These are phyloP conservation scores for Omphalea diandra DNA, from an alignment of 441 rosid genomes.

Conservation along the genomic window DNA sequence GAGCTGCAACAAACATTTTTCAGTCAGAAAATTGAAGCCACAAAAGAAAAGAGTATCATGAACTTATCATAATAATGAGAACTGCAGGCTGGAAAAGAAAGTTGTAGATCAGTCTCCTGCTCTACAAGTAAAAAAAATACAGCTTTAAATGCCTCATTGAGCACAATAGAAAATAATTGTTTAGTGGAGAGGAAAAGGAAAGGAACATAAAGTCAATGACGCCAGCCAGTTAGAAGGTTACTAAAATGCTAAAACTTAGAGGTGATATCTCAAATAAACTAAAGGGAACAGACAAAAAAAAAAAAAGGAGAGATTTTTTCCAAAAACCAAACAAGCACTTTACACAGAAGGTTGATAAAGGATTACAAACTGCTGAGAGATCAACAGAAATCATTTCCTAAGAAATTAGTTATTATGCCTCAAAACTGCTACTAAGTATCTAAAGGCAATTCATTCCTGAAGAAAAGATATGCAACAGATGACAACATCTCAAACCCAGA, in stretches of 20 bases:
- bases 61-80: background rate
- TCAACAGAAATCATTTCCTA: background rate
- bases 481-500: background rate
- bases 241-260: background rate
- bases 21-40: conserved; percentile 20
- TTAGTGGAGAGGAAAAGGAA: no score
- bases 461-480: background rate
- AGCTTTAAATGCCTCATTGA: background rate
- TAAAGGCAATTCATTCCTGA: background rate
- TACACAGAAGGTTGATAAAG: no score
- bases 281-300: no score
- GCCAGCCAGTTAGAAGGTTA: no score
- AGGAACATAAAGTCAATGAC: background rate
- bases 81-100: background rate
- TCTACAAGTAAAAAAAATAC: background rate
- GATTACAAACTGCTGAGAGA: no score
- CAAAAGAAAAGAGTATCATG: background rate
- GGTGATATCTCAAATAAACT: background rate
- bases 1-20: conserved; percentile 44
- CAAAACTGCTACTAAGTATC: background rate
- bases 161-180: background rate
- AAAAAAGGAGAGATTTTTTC: no score
- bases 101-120: background rate
- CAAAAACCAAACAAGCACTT: no score
- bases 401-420: background rate